These are phyloP conservation scores for Fusarium decemcellulare DNA, from an alignment of 2,329 filamentous ascomycete species.

Conservation along the genomic window DNA sequence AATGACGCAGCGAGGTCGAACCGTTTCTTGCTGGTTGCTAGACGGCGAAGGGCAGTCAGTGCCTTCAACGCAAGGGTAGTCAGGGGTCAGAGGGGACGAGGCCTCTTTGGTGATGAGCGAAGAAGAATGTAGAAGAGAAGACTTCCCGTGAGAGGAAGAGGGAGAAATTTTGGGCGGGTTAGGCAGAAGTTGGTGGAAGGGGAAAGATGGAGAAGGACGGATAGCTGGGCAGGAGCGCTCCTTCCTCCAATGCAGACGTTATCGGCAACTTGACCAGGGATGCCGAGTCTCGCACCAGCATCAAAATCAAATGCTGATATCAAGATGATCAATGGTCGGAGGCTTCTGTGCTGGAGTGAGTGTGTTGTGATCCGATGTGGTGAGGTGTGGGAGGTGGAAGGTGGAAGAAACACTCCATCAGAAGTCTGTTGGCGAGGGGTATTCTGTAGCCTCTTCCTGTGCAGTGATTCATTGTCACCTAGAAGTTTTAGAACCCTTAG, in stretches of 20 bases:
- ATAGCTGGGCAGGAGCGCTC: background rate
- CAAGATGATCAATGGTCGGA: background rate
- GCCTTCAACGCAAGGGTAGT: too few species aligned
- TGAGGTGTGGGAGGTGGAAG: constrained; percentile 16
- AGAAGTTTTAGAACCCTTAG: background rate
- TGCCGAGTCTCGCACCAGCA: too few species aligned
- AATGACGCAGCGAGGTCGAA: too few species aligned
- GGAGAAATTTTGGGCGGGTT: background rate
- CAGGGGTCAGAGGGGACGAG: too few species aligned
- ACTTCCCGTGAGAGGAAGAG: background rate
- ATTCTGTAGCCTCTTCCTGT: background rate
- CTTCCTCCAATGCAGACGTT: background rate
- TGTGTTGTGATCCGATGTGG: background rate
- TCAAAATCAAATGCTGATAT: background rate
- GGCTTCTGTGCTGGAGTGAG: background rate
- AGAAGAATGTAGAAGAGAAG: too few species aligned
- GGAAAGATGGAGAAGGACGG: background rate
- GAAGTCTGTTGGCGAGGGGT: background rate
- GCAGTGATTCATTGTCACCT: constrained; percentile 30
- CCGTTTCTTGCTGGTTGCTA: too few species aligned
- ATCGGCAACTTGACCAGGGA: background rate
- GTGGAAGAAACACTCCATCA: background rate
- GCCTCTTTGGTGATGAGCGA: too few species aligned
- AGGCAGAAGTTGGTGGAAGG: background rate
- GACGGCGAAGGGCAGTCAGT: too few species aligned